Base-by-base conservation (phyloP, 129 eudicot species). In the Pseudognaphalium luteoalbum region DNA sequence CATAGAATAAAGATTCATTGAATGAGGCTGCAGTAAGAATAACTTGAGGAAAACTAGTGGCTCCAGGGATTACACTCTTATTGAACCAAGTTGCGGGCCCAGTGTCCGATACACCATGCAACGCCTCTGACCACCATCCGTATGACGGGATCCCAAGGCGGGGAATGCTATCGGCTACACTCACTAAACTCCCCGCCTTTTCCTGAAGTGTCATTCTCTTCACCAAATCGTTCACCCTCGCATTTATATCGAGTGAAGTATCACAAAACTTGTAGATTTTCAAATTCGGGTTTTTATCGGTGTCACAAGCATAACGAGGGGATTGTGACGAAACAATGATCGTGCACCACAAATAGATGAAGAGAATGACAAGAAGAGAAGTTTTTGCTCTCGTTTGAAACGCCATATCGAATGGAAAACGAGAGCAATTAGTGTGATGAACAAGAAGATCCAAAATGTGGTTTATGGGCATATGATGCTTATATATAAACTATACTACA, bases 1-100 rank as follows among this genome's bases (percentile, higher is more conserved):
- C 65, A 37, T 71, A 68, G 96, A 96, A 95, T 58, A 95, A 57
- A 71, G 77, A 86, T 60, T 87, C 80, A 62, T 95, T 91, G 75
- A 95, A 95, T 4, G 97, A 76, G 41, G 99, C 85, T 8, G 99
- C 93, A n/a, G 85, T 70, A 51, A 89, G 78, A 58, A 95, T 85
- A 66, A 91, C 96, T 78, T 91, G 97, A 0, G 99, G 99, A 79
- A 87, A 95, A 59, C 80, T 71, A 1, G 99, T 91, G 84, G 99
- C 99, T 25, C 93, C 78, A 5, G 74, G 74, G 73, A 95, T 66
- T 14, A 83, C 14, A 34, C 80, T 85, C 54, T 62, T 72, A 39
- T 88, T 80, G 54, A 88, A 88, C 73, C 76, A 72, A 3, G 85
- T 87, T 1, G 87, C 86, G 0, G 83, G 87, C 2, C 91, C 91